Evolutionary conservation across 495 filamentous ascomycete genomes (phyloP).

Genomic region (Neurospora tetrasperma): DNA sequence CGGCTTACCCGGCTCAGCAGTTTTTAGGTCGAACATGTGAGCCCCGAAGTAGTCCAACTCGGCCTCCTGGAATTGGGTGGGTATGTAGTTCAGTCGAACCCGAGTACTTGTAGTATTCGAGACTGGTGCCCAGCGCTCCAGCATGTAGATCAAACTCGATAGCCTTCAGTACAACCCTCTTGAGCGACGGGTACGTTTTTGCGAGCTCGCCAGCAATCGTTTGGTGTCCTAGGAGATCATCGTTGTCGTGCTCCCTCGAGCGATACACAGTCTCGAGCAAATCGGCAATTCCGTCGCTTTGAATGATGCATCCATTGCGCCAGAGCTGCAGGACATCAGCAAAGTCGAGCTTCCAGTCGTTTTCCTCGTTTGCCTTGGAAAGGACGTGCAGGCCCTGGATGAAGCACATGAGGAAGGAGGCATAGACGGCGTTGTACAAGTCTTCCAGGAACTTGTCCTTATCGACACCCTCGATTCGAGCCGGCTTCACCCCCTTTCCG

Average conservation of each 20-base stretch:
- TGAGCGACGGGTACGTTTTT: slow-evolving; percentile 40
- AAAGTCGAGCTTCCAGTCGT: slow-evolving; percentile 54
- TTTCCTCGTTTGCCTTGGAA: slow-evolving; percentile 45
- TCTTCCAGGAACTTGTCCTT: slow-evolving; percentile 46
- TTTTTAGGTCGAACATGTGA: slow-evolving; percentile 53
- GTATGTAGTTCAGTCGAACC: slow-evolving; percentile 43
- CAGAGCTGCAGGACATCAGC: slow-evolving; percentile 55
- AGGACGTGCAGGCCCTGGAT: slow-evolving; percentile 61
- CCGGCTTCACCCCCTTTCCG: slow-evolving; percentile 1
- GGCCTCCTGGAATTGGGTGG: slow-evolving; percentile 65
- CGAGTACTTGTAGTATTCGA: slow-evolving; percentile 63
- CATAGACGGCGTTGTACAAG: slow-evolving; percentile 51
- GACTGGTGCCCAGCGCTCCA: slow-evolving; percentile 50
- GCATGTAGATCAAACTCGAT: slow-evolving; percentile 53
- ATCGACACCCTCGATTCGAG: slow-evolving; percentile 24
- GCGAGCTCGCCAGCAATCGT: slow-evolving; percentile 46
- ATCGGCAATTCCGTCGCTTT: slow-evolving; percentile 55
- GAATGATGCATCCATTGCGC: slow-evolving; percentile 66
- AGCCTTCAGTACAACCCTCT: slow-evolving; percentile 46
- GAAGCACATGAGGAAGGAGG: slow-evolving; percentile 52
- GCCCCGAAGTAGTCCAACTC: slow-evolving; percentile 63
- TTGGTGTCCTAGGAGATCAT: slow-evolving; percentile 38
- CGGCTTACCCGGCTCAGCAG: slow-evolving; percentile 36
- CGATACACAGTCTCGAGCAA: slow-evolving; percentile 38
- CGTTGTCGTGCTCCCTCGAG: slow-evolving; percentile 6